phyloP scores from a whole-genome alignment of 2,329 filamentous ascomycete genomes.

The Trichoderma guizhouense region DNA sequence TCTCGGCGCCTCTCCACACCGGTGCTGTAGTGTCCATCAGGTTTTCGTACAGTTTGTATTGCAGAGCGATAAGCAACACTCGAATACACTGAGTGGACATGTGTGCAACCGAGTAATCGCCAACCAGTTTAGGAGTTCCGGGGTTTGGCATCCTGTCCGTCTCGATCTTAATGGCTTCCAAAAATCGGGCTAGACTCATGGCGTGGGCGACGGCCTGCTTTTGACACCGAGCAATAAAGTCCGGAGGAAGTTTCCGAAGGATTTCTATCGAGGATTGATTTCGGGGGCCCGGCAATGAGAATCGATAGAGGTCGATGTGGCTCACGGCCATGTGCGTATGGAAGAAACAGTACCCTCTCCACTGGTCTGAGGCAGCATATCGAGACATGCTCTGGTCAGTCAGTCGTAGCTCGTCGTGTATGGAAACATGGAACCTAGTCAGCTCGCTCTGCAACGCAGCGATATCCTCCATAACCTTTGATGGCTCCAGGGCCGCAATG shows the following conservation, averaged over 20 bases:
- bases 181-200: constrained; percentile 37
- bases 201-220: constrained; percentile 40
- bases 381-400: constrained; percentile 33
- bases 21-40: constrained; percentile 37
- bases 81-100: constrained; percentile 31
- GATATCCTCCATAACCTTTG: constrained; percentile 37
- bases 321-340: constrained; percentile 36
- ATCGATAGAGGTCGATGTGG: constrained; percentile 40
- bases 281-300: constrained; percentile 35
- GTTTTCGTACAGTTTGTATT: constrained; percentile 35
- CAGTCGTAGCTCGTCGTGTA: constrained; percentile 34
- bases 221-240: constrained; percentile 36
- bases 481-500: constrained; percentile 32
- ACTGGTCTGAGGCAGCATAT: constrained; percentile 31
- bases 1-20: constrained; percentile 32
- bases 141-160: constrained; percentile 27
- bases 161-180: constrained; percentile 32
- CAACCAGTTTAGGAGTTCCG: constrained; percentile 28
- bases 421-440: constrained; percentile 34
- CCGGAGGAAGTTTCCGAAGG: constrained; percentile 33
- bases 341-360: constrained; percentile 37
- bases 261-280: constrained; percentile 34
- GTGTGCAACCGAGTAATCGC: constrained; percentile 33
- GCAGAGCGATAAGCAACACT: constrained; percentile 35
- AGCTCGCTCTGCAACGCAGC: constrained; percentile 38